A percentile compares a stretch with the other conserved stretches of the same genome.
Evolutionary conservation across 306 rosid species (phyloP).

Genomic region (Albizia julibrissin): DNA sequence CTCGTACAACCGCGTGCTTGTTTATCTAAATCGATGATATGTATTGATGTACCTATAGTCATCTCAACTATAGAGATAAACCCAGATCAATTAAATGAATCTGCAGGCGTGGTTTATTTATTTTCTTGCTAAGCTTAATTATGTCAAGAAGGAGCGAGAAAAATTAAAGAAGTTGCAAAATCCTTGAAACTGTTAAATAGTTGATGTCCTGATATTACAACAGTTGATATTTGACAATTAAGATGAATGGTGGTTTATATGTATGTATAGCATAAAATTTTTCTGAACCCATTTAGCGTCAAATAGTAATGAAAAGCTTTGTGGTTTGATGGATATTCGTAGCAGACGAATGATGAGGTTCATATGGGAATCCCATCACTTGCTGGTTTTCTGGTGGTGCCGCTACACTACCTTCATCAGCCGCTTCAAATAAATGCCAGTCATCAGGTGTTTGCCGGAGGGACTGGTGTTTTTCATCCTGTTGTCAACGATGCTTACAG

Average conservation of each 20-base stretch:
- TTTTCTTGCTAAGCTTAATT: neutral
- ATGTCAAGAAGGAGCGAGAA: neutral
- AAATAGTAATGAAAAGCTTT: neutral
- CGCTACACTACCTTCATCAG: neutral
- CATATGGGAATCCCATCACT: neutral
- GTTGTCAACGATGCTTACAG: neutral
- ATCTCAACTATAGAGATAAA: neutral
- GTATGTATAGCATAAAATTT: neutral
- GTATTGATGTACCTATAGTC: neutral
- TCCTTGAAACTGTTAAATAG: neutral
- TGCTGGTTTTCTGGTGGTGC: neutral
- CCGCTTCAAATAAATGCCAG: neutral
- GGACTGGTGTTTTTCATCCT: slow-evolving; percentile 40
- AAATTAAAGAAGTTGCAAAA: neutral
- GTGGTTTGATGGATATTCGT: neutral
- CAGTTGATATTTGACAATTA: neutral
- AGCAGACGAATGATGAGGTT: neutral
- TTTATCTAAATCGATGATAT: neutral
- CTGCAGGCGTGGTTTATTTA: neutral
- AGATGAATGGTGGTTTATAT: neutral
- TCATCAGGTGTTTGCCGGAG: neutral
- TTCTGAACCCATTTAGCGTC: neutral
- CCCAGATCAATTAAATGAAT: neutral
- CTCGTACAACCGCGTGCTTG: neutral
- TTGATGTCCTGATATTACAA: neutral